phyloP scores from a whole-genome alignment of 169 alveolate genomes.

The Plasmodium cynomolgi region DNA sequence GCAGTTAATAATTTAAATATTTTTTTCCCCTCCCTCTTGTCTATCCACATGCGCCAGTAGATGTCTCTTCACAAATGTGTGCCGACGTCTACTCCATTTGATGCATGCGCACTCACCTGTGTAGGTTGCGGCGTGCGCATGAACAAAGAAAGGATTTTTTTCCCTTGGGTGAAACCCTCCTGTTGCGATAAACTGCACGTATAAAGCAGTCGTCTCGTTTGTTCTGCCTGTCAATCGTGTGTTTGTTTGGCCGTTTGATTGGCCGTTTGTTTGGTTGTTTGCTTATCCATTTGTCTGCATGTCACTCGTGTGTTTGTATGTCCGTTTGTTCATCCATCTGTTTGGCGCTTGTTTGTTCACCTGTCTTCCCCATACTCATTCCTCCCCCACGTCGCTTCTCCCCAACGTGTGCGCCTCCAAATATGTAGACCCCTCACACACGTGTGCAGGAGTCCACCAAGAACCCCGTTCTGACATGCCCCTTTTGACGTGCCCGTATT shows the following conservation, averaged over 20 bases:
- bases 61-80: not conserved
- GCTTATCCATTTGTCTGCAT: not conserved
- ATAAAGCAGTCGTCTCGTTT: not conserved
- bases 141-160: not conserved
- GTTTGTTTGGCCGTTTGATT: not conserved
- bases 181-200: not conserved
- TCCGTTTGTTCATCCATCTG: not conserved
- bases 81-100: not conserved
- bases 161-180: not conserved
- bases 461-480: not conserved
- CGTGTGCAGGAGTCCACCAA: not conserved
- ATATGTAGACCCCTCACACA: not conserved
- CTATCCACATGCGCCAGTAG: not conserved
- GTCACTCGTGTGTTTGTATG: not conserved
- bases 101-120: not conserved
- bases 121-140: not conserved
- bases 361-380: not conserved
- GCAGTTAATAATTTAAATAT: not conserved
- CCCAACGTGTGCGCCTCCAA: not conserved
- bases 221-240: not conserved
- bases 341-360: not conserved
- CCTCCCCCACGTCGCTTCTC: not conserved
- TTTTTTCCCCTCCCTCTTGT: not conserved
- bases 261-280: not conserved
- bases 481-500: not conserved